A percentile compares a stretch with the other conserved stretches of the same genome.
Evolutionary conservation across 2,329 filamentous ascomycete species (phyloP).

Genomic region (Tolypocladium guangdongense): DNA sequence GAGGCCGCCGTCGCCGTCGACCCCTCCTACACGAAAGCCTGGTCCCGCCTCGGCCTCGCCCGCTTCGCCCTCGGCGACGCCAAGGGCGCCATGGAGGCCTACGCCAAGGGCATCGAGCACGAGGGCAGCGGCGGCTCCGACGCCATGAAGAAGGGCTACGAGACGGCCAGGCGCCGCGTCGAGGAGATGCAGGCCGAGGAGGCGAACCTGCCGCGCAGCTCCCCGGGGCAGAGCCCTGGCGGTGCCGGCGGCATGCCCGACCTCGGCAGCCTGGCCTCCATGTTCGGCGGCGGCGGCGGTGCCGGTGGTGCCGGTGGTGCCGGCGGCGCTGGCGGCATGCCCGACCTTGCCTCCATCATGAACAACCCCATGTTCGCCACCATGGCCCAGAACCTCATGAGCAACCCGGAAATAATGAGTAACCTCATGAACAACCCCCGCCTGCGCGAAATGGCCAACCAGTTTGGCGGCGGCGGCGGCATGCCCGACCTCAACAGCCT

Average conservation of each 20-base stretch:
- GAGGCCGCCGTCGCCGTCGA: conserved; percentile 83
- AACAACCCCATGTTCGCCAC: conserved; percentile 95
- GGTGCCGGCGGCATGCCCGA: conserved; percentile 59
- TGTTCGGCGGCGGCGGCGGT: conserved; percentile 49
- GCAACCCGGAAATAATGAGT: conserved; percentile 83
- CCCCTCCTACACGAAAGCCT: conserved; percentile 92
- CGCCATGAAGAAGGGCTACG: conserved; percentile 93
- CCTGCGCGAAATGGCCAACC: conserved; percentile 75
- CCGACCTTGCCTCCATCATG: conserved; percentile 80
- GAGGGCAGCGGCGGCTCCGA: conserved; percentile 92
- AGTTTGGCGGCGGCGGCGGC: conserved; percentile 65
- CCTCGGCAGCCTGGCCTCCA: conserved; percentile 56
- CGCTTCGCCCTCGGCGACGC: conserved; percentile 86
- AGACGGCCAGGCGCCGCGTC: conserved; percentile 81
- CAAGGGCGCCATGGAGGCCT: conserved; percentile 88
- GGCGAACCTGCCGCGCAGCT: conserved; percentile 29
- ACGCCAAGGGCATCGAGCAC: conserved; percentile 81
- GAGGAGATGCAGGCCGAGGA: conserved; percentile 59
- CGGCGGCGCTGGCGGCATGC: conserved; percentile 68
- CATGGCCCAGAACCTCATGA: conserved; percentile 97
- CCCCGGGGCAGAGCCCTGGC: conserved; percentile 37
- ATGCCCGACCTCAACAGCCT: conserved; percentile 79
- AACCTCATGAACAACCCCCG: conserved; percentile 93
- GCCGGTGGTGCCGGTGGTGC: too few relatives aligned
- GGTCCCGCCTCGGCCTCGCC: conserved; percentile 86